These are phyloP conservation scores for Pleomassaria siparia DNA, from an alignment of 2,329 filamentous ascomycete species.

Conservation along the genomic window DNA sequence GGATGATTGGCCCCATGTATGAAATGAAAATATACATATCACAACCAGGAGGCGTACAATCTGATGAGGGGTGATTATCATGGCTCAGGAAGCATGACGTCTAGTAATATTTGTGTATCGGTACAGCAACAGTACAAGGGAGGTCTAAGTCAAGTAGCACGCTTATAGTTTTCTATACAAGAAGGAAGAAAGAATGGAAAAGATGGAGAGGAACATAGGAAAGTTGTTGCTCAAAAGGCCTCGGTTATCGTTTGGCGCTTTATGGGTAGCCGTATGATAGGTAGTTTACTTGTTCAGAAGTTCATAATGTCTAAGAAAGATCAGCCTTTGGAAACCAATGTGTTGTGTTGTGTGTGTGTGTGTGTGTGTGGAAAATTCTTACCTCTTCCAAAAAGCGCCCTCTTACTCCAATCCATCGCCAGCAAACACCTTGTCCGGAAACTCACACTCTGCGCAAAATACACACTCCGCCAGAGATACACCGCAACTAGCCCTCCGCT, in stretches of 20 bases:
- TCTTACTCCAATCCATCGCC: slow-evolving; percentile 99
- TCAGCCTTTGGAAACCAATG: not conserved
- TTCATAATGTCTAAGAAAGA: slow-evolving; percentile 4
- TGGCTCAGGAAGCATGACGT: not conserved
- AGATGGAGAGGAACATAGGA: not conserved
- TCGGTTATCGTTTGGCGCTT: too few relatives aligned
- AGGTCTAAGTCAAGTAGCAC: not conserved
- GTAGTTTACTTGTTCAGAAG: not conserved
- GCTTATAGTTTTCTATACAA: not conserved
- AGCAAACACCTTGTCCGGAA: slow-evolving; percentile 83
- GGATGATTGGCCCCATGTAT: not conserved
- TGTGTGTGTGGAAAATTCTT: slow-evolving; percentile 40
- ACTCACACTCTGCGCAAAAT: slow-evolving; percentile 97
- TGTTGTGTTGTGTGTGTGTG: not conserved
- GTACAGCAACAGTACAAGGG: not conserved
- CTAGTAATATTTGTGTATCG: not conserved
- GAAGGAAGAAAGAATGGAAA: too few relatives aligned
- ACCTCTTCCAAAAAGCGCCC: slow-evolving; percentile 94
- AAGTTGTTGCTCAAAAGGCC: not conserved
- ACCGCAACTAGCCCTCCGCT: slow-evolving; percentile 87
- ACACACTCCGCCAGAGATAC: slow-evolving; percentile 93
- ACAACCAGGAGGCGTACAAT: too few relatives aligned
- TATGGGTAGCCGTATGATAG: too few relatives aligned
- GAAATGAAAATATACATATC: too few relatives aligned
- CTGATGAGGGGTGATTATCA: not conserved